These are phyloP conservation scores for Vaucheria bursata DNA, from an alignment of 352 stramenopile species.

Conservation along the genomic window DNA sequence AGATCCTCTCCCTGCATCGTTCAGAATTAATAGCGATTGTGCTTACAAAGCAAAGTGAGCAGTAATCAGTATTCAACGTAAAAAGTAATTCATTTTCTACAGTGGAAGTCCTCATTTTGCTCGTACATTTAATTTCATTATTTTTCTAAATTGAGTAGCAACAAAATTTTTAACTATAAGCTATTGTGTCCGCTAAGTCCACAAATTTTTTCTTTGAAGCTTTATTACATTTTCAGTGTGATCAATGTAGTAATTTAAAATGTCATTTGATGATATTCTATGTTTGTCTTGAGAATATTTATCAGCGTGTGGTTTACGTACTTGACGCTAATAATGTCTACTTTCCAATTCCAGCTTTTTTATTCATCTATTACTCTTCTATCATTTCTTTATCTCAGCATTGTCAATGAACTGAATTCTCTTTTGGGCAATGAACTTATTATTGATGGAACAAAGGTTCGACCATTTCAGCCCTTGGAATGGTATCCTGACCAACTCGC, in stretches of 20 bases:
- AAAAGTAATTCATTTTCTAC: neutral
- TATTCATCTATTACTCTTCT: too few relatives aligned
- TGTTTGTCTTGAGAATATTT: too few relatives aligned
- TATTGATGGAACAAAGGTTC: conserved; percentile 45
- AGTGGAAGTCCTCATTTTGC: neutral
- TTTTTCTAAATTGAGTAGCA: neutral
- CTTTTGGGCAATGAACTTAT: conserved; percentile 26
- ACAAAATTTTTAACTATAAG: too few relatives aligned
- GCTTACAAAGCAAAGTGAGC: conserved; percentile 65
- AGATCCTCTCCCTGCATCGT: conserved; percentile 76
- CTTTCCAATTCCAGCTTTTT: too few relatives aligned
- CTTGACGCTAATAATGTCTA: too few relatives aligned
- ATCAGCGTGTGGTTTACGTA: too few relatives aligned
- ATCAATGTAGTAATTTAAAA: too few relatives aligned
- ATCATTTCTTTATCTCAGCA: too few relatives aligned
- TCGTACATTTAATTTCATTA: neutral
- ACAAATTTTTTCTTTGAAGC: too few relatives aligned
- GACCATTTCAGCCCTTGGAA: conserved; percentile 56
- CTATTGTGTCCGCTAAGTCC: too few relatives aligned
- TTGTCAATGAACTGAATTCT: conserved; percentile 30
- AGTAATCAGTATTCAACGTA: conserved; percentile 54
- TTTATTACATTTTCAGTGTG: too few relatives aligned
- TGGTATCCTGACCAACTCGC: conserved; percentile 79
- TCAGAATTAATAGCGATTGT: conserved; percentile 82
- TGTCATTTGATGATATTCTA: too few relatives aligned